These are phyloP conservation scores for Dothideomycetes sp. DNA, from an alignment of 2,329 filamentous ascomycete genomes.

Conservation along the genomic window DNA sequence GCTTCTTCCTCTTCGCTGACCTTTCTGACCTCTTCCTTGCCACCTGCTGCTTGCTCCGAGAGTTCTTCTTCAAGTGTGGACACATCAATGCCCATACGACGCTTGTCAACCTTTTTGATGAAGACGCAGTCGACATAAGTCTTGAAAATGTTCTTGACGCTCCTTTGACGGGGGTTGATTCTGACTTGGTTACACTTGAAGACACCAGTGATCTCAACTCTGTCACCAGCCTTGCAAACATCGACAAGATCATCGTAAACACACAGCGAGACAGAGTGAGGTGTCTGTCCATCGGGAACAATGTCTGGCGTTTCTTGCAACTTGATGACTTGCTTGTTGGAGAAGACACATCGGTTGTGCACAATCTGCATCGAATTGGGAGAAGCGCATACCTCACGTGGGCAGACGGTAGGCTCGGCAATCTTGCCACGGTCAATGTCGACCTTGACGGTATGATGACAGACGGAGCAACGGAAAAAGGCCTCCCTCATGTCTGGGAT, in stretches of 20 bases:
- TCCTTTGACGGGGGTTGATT: slow-evolving; percentile 84
- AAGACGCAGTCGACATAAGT: slow-evolving; percentile 94
- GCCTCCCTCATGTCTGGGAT: slow-evolving; percentile 99
- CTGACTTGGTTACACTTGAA: slow-evolving; percentile 92
- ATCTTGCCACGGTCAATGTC: slow-evolving; percentile 95
- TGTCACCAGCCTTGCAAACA: slow-evolving; percentile 94
- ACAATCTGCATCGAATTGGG: slow-evolving; percentile 98
- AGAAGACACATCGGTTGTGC: slow-evolving; percentile 89
- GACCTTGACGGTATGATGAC: slow-evolving; percentile 82
- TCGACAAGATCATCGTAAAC: slow-evolving; percentile 96
- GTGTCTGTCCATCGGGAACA: slow-evolving; percentile 90
- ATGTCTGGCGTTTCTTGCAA: slow-evolving; percentile 94
- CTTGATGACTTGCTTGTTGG: slow-evolving; percentile 98
- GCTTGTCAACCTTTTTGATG: slow-evolving; percentile 93
- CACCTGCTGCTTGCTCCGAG: slow-evolving; percentile 60
- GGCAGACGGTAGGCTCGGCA: slow-evolving; percentile 83
- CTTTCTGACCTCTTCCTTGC: slow-evolving; percentile 74
- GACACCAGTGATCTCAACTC: slow-evolving; percentile 90
- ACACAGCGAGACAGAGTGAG: slow-evolving; percentile 91
- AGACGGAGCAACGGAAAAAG: slow-evolving; percentile 92
- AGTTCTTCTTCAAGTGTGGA: slow-evolving; percentile 81
- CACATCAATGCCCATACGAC: slow-evolving; percentile 80
- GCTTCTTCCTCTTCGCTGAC: slow-evolving; percentile 79
- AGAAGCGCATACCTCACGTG: slow-evolving; percentile 67
- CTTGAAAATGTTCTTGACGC: slow-evolving; percentile 93